These are phyloP conservation scores for Ramalina intermedia DNA, from an alignment of 495 filamentous ascomycete species.

Conservation along the genomic window DNA sequence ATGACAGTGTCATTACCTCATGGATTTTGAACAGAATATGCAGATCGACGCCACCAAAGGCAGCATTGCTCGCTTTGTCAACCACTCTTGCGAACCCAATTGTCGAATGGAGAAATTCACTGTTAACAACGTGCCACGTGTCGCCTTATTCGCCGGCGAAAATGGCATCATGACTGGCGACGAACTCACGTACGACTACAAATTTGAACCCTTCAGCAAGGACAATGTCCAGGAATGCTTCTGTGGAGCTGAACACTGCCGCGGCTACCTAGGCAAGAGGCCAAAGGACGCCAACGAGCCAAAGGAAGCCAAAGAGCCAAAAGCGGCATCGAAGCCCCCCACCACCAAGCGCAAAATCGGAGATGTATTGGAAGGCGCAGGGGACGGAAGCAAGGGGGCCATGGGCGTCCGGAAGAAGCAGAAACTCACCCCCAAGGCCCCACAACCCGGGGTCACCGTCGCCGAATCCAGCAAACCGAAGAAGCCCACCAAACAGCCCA, in stretches of 20 bases:
- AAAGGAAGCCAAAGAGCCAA: slow-evolving; percentile 3
- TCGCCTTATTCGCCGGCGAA: slow-evolving; percentile 93
- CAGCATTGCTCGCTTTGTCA: slow-evolving; percentile 93
- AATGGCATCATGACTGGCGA: slow-evolving; percentile 81
- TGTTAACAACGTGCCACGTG: slow-evolving; percentile 84
- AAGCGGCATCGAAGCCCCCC: slow-evolving; percentile 26
- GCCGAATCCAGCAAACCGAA: too few species aligned
- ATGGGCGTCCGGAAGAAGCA: slow-evolving; percentile 25
- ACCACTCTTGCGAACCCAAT: slow-evolving; percentile 95
- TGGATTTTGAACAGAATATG: slow-evolving; percentile 97
- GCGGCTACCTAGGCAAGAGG: slow-evolving; percentile 64
- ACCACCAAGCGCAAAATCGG: slow-evolving; percentile 28
- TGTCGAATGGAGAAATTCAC: slow-evolving; percentile 96
- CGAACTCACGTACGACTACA: slow-evolving; percentile 98
- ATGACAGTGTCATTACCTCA: slow-evolving; percentile 80
- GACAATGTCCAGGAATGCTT: slow-evolving; percentile 75
- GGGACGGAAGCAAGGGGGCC: slow-evolving; percentile 12
- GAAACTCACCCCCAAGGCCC: slow-evolving; percentile 6
- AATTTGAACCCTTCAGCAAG: slow-evolving; percentile 78
- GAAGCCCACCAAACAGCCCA: slow-evolving; percentile 3
- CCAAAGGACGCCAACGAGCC: slow-evolving; percentile 38
- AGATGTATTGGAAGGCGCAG: slow-evolving; percentile 22
- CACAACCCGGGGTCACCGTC: background rate
- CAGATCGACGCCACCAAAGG: slow-evolving; percentile 95
- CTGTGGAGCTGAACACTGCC: slow-evolving; percentile 62